Evolutionary conservation across 2,329 filamentous ascomycete species (phyloP).

Genomic region (Penicillium sp.): DNA sequence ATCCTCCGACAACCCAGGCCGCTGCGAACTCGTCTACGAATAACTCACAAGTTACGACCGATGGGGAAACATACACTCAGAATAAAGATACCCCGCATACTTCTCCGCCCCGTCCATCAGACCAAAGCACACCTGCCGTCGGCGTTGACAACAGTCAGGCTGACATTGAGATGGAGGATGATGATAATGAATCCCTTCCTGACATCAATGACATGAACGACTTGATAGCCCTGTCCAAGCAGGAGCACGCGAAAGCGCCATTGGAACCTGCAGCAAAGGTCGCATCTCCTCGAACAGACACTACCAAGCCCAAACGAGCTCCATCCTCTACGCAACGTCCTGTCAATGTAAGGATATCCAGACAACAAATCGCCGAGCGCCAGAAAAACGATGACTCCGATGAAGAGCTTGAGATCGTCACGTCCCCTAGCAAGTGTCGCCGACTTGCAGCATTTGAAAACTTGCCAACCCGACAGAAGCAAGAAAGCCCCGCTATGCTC

Average conservation of each 20-base stretch:
- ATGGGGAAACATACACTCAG: conserved; percentile 38
- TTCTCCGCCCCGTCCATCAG: conserved; percentile 52
- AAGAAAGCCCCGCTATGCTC: conserved; percentile 62
- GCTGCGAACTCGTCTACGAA: conserved; percentile 39
- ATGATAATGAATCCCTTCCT: conserved; percentile 39
- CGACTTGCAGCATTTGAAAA: conserved; percentile 69
- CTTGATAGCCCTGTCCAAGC: conserved; percentile 24
- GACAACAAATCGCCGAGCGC: conserved; percentile 36
- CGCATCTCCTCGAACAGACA: conserved; percentile 19
- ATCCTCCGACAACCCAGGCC: conserved; percentile 25
- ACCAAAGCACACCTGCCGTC: conserved; percentile 9
- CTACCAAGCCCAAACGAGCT: conserved; percentile 29
- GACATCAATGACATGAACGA: conserved; percentile 44
- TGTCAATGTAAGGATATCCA: conserved; percentile 44
- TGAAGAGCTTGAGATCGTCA: conserved; percentile 64
- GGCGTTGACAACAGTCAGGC: background rate
- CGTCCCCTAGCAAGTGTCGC: conserved; percentile 42
- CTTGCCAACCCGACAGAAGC: conserved; percentile 62
- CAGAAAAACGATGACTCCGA: conserved; percentile 51
- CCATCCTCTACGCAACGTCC: conserved; percentile 28
- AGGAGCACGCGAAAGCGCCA: conserved; percentile 17
- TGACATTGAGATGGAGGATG: conserved; percentile 21
- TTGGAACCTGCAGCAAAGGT: conserved; percentile 6
- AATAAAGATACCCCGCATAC: conserved; percentile 69
- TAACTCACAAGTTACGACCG: conserved; percentile 55